Base-by-base conservation (phyloP, 495 filamentous ascomycete genomes). In the Podospora australis region DNA sequence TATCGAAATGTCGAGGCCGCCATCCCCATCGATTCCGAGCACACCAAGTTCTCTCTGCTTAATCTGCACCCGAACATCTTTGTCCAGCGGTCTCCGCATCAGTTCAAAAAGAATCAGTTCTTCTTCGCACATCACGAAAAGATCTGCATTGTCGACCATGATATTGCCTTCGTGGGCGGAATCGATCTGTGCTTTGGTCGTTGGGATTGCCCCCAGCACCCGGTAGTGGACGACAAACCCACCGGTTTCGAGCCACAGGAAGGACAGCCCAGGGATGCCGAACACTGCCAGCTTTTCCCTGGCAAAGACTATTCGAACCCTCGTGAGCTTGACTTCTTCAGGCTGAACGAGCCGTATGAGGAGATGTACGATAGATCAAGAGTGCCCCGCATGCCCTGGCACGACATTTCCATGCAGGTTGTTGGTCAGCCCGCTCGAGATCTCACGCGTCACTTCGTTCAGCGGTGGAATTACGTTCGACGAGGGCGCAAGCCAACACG, bases 121-220 rank as follows among this genome's bases (percentile, higher is more conserved):
- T 99, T 97, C 71, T 99, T 92, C 78, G 92, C 92, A 20, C 92
- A 99, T 61, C 92, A 99, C 63, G 92, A 99, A 65, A 99, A 99
- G 61, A 77, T 99, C 9, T 88, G 88, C 55, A 81, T 99, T 39
- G 86, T 99, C 23, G 92, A 99, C 62, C 91, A 99, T 62, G 92
- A 89, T 29, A 77, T 99, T 39, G 92, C 92, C 23, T 99, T 99
- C 58, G 81, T 96, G 36, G 92, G 92, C 43, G 92, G 92, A 11
- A 89, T 99, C 49, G 92, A 99, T 74, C 75, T 99, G 14, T 99
- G 92, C 67, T 97, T 97, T 63, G 92, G 92, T 11, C 78, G 92
- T 40, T 99, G 92, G 92, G 92, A 99, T 65, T 94, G 88, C 24
- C 90, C 92, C 2, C 85, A 94, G 59, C 92, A 99, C 67, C 77